A percentile compares a stretch with the other conserved stretches of the same genome.
These are phyloP conservation scores for Epichloe gansuensis DNA, from an alignment of 2,329 filamentous ascomycete genomes.

Conservation along the genomic window DNA sequence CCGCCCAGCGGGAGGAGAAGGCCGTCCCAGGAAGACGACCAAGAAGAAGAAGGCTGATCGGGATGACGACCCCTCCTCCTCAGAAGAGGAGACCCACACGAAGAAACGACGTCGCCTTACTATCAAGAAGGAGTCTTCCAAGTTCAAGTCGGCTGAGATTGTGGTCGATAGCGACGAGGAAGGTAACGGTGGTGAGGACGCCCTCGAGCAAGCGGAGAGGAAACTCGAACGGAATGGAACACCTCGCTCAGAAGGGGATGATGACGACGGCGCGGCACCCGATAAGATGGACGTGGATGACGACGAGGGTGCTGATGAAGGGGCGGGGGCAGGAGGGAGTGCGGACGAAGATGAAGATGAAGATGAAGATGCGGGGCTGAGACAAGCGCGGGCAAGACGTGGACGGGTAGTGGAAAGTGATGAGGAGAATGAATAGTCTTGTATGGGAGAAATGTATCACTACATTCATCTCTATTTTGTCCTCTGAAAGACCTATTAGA, in stretches of 20 bases:
- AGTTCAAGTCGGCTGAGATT: constrained; percentile 79
- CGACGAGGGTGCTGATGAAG: constrained; percentile 11
- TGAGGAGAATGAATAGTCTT: constrained; percentile 8
- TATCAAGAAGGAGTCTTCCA: constrained; percentile 38
- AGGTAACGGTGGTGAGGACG: constrained; percentile 27
- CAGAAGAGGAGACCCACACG: constrained; percentile 31
- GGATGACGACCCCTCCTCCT: constrained; percentile 31
- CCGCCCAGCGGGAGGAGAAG: constrained; percentile 25
- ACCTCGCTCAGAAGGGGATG: constrained; percentile 23
- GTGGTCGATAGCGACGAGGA: constrained; percentile 61
- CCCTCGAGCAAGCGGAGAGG: constrained; percentile 33
- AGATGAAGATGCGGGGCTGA: constrained; percentile 29
- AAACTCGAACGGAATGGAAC: constrained; percentile 25
- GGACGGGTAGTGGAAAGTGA: constrained; percentile 33
- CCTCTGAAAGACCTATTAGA: too few species aligned
- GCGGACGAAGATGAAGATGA: constrained; percentile 27
- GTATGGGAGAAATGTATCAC: neutral
- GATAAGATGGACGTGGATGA: constrained; percentile 43
- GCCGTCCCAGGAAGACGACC: constrained; percentile 27
- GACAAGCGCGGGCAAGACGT: constrained; percentile 34
- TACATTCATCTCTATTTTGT: neutral
- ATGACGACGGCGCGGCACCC: constrained; percentile 24
- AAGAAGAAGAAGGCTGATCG: constrained; percentile 43
- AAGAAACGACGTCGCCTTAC: constrained; percentile 50
- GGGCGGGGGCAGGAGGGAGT: constrained; percentile 9